Evolutionary conservation across 306 rosid genomes (phyloP), one percentile per base, ranked within the genome.

Genomic region (Quercus alba): DNA sequence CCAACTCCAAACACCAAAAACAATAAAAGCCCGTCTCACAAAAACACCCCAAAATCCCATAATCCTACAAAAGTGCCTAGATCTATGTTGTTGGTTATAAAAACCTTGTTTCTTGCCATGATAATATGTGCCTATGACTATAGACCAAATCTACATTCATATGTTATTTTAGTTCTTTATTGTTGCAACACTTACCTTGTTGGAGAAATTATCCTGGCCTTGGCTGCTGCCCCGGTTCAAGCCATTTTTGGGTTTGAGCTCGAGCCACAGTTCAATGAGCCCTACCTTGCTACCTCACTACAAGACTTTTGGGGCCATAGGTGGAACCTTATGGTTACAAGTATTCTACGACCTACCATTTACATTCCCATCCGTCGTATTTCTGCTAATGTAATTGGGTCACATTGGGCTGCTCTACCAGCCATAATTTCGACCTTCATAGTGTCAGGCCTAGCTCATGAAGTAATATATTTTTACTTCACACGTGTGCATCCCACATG

Each of bases 291-390:
- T 17, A 86, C 94, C 0, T 93, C 99, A 0, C 92, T 95, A 8
- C 97, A 88, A 62, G 94, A 95, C 68, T 95, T 95, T 7, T 95
- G 97, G 98, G 93, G 98, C 12, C 91, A 82, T 2, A 77, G 98
- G 55, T 95, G 94, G 99, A 95, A 95, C 56, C 96, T 91, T 49
- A 85, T 87, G 92, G 94, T 90, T 41, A 62, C 97, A 0, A 63
- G 79, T 77, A 84, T 87, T 18, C 86, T 93, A 28, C 89, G 90
- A 8, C 89, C 86, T 9, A 58, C 87, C 18, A 74, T 88, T 1
- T 93, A 87, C 78, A 12, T 73, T 0, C 97, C 97, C 0, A 15
- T 77, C 0, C 69, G 84, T 0, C 15, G 26, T 25, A 1, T 80
- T 0, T 41, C 18, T 0, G 26, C 19, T 0, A 17, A 4, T 1